A percentile compares a stretch with the other conserved stretches of the same genome.
These are phyloP conservation scores for Didymella keratinophila DNA, from an alignment of 2,329 filamentous ascomycete genomes.

Conservation along the genomic window DNA sequence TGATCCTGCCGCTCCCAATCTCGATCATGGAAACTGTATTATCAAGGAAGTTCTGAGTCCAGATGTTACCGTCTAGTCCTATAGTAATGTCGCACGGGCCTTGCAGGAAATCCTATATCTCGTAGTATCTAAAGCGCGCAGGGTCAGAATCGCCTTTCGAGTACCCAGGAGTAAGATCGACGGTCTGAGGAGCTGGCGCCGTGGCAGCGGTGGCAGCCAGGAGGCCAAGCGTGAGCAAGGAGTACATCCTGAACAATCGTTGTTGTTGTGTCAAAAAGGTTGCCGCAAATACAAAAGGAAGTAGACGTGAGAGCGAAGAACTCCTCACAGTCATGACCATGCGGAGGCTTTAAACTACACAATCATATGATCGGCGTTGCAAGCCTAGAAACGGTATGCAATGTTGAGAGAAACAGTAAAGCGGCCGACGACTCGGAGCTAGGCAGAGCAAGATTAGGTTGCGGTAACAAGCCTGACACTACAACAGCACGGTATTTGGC, in stretches of 20 bases:
- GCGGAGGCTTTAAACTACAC: not conserved
- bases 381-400: not conserved
- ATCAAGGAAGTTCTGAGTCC: constrained; percentile 21
- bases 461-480: not conserved
- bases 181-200: constrained; percentile 15
- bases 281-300: not conserved
- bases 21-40: constrained; percentile 21
- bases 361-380: not conserved
- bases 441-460: not conserved
- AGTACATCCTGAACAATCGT: not conserved
- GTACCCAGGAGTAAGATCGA: constrained; percentile 15
- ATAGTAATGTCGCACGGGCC: constrained; percentile 21
- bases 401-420: constrained; percentile 1
- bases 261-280: not conserved
- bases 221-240: not conserved
- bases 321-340: not conserved
- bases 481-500: too few relatives aligned
- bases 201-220: not conserved
- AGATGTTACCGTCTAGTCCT: constrained; percentile 20
- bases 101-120: constrained; percentile 13
- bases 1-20: constrained; percentile 14
- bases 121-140: constrained; percentile 16
- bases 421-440: not conserved
- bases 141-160: constrained; percentile 19
- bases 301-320: not conserved